Evolutionary conservation across 257 asterid genomes (phyloP).

Genomic region (Przewalskia tangutica): DNA sequence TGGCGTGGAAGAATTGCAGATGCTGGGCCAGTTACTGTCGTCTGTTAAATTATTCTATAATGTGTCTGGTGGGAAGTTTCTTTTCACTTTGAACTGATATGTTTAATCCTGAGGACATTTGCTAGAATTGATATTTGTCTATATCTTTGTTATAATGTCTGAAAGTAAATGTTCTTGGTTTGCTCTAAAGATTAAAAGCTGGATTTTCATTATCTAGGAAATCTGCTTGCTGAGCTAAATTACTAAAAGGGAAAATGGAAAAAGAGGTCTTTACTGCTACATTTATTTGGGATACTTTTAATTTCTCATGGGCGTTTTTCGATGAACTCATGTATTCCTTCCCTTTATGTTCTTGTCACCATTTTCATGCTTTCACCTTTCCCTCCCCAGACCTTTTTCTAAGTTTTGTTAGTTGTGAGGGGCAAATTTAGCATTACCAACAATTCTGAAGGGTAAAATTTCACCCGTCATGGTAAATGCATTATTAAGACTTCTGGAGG

Average conservation of each 20-base stretch:
- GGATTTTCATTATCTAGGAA: not conserved
- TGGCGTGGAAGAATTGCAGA: conserved; percentile 28
- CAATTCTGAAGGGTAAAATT: not conserved
- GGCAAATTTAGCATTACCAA: not conserved
- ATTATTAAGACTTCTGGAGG: not conserved
- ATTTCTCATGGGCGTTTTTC: not conserved
- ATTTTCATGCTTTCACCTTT: not conserved
- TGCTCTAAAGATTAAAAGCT: not conserved
- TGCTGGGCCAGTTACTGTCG: conserved; percentile 25
- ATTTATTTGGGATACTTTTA: not conserved
- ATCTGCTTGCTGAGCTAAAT: not conserved
- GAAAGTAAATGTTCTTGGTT: not conserved
- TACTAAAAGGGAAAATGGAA: not conserved
- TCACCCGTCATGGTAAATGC: not conserved
- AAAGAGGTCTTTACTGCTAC: not conserved
- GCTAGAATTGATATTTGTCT: not conserved
- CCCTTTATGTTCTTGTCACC: not conserved
- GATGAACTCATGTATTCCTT: not conserved
- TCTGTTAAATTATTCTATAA: not conserved
- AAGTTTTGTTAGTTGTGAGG: not conserved
- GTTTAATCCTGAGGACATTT: not conserved
- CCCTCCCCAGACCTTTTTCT: not conserved
- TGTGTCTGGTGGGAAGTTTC: not conserved
- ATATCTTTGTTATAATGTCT: not conserved
- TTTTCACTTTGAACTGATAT: not conserved